Evolutionary conservation across 371 early-diverging fungal genomes (phyloP).

Genomic region (Paraphysoderma sedebokerense): DNA sequence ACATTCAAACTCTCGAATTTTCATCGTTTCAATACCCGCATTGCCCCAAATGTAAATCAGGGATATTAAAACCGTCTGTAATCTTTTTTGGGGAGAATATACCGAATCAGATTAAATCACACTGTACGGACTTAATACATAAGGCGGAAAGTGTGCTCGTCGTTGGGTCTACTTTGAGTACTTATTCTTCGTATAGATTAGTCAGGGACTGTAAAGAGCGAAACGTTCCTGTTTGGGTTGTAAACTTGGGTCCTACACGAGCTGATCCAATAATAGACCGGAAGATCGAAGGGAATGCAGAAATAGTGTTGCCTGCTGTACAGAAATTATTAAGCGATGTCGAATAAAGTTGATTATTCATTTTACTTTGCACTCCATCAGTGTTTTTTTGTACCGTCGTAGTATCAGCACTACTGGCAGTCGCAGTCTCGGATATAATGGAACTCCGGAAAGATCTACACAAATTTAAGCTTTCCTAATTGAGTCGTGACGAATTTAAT

Average conservation of each 20-base stretch:
- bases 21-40: conserved; percentile 53
- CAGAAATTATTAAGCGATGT: too few species aligned
- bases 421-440: too few species aligned
- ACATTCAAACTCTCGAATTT: conserved; percentile 3
- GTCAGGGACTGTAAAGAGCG: conserved; percentile 7
- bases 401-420: too few species aligned
- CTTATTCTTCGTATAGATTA: conserved; percentile 64
- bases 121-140: conserved; percentile 32
- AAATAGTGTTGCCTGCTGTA: too few species aligned
- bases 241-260: not conserved
- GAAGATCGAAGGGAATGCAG: not conserved
- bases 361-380: too few species aligned
- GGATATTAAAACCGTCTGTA: conserved; percentile 50
- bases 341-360: too few species aligned
- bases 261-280: not conserved
- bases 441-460: too few species aligned
- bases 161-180: conserved; percentile 62
- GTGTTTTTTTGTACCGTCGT: too few species aligned
- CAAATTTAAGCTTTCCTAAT: too few species aligned
- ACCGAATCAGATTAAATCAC: conserved; percentile 18
- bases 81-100: conserved; percentile 87
- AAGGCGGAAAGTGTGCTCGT: conserved; percentile 42
- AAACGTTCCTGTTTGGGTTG: not conserved
- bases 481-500: too few species aligned
- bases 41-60: conserved; percentile 40